Evolutionary conservation across 2,329 filamentous ascomycete genomes (phyloP).

Genomic region (Fusarium equiseti): DNA sequence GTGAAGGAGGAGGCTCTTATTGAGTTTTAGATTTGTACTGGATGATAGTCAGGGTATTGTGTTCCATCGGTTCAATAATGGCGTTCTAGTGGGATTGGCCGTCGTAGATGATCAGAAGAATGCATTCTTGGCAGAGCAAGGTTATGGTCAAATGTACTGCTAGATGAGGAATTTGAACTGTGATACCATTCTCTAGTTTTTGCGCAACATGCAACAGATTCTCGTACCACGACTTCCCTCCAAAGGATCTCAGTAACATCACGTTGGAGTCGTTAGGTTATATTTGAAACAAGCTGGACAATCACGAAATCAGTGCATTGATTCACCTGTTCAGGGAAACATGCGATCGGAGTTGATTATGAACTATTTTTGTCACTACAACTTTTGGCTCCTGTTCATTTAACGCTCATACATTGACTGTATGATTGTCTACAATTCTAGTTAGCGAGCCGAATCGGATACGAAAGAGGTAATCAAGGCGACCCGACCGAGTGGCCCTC

Average conservation of each 20-base stretch:
- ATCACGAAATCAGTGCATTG: background rate
- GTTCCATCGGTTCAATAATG: slow-evolving; percentile 8
- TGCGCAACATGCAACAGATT: background rate
- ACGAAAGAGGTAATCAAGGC: slow-evolving; percentile 31
- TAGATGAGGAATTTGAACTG: slow-evolving; percentile 16
- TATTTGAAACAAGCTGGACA: background rate
- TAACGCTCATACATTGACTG: background rate
- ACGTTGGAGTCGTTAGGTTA: too few relatives aligned
- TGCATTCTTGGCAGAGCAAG: slow-evolving; percentile 10
- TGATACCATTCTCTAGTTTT: slow-evolving; percentile 12
- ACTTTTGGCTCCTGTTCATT: background rate
- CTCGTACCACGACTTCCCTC: background rate
- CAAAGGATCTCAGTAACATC: background rate
- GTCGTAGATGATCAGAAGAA: slow-evolving; percentile 28
- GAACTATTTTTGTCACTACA: background rate
- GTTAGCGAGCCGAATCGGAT: slow-evolving; percentile 15
- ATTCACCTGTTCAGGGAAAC: background rate
- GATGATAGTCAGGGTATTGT: background rate
- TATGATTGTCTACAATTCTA: background rate
- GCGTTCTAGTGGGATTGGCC: slow-evolving; percentile 28
- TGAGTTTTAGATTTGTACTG: slow-evolving; percentile 68
- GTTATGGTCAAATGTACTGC: background rate
- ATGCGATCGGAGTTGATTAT: background rate
- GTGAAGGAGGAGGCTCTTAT: slow-evolving; percentile 82
- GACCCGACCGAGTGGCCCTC: slow-evolving; percentile 14